Evolutionary conservation across 148 eudicot species (phyloP), one percentile per base, ranked within the genome.

Genomic region (Simmondsia chinensis): DNA sequence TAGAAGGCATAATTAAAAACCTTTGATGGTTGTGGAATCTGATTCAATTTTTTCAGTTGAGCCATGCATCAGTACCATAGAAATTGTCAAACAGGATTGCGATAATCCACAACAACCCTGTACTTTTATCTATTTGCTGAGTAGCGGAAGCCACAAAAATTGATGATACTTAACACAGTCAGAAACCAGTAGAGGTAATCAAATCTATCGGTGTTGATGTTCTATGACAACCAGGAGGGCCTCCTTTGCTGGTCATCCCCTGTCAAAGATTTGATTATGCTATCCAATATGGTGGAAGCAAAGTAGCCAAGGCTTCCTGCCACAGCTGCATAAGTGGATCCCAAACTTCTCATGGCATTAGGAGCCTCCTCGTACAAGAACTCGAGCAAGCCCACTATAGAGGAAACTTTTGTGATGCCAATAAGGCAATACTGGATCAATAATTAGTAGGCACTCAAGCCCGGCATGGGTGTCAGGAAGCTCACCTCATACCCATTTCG

Each of bases 271-370:
- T 74, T 79, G 38, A 82, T 52, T 21, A 87, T 76, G 50, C 52
- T 87, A 57, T 87, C 82, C 52, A 87, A 42, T 33, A 66, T 20
- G 5, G 87, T 66, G 27, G 96, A 93, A 0, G 71, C 87, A 54
- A 87, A 87, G 58, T 93, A 87, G 27, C 96, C 96, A 29, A 87
- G 49, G 21, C 96, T 93, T 4, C 96, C 96, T 18, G 96, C 93
- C 19, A 87, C 73, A 11, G 96, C 93, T 29, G 96, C 93, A 34
- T 87, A 87, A 47, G 96, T 87, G 6, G 96, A 87, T 17, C 93
- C 96, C 9, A 87, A 79, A 60, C 96, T 87, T 60, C 83, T 79
- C 93, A 87, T 87, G 24, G 96, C 96, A 59, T 87, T 87, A 0
- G 96, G 96, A 9, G 96, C 83, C 65, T 87, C 96, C 59, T 87